Evolutionary conservation across 257 asterid species (phyloP).

Genomic region (Salvia miltiorrhiza): DNA sequence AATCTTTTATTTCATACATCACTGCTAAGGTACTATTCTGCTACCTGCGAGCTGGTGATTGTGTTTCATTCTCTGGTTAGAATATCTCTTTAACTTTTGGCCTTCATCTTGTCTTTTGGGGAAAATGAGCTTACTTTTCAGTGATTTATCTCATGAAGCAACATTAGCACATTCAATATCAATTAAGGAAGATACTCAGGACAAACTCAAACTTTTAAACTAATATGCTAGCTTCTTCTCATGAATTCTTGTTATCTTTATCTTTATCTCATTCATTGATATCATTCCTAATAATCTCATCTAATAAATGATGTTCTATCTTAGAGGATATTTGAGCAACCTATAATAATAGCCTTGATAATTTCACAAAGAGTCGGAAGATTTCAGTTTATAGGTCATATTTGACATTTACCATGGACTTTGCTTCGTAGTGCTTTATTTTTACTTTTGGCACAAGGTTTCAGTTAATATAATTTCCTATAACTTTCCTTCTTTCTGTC

Average conservation of each 20-base stretch:
- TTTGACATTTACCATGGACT: conserved; percentile 17
- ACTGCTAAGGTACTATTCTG: conserved; percentile 74
- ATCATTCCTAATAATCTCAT: background rate
- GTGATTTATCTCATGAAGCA: conserved; percentile 1
- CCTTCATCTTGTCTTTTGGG: conserved; percentile 1
- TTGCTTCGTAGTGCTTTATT: background rate
- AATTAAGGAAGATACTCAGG: conserved; percentile 4
- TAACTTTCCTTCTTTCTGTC: background rate
- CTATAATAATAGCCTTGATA: background rate
- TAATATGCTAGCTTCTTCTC: background rate
- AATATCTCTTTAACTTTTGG: background rate
- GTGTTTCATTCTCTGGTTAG: conserved; percentile 11
- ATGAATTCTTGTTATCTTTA: background rate
- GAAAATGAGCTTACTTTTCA: background rate
- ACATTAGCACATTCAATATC: conserved; percentile 3
- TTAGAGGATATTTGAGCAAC: background rate
- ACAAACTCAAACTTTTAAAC: background rate
- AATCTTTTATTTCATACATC: conserved; percentile 79
- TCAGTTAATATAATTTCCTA: conserved; percentile 18
- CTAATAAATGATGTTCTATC: background rate
- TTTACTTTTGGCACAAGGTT: background rate
- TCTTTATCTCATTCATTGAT: background rate
- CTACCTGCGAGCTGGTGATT: conserved; percentile 17
- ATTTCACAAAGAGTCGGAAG: conserved; percentile 9
- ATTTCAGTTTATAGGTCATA: background rate